Evolutionary conservation across 805 yeast species (phyloP), one percentile per base, ranked within the genome.

Genomic region (Metschnikowia hibisci): DNA sequence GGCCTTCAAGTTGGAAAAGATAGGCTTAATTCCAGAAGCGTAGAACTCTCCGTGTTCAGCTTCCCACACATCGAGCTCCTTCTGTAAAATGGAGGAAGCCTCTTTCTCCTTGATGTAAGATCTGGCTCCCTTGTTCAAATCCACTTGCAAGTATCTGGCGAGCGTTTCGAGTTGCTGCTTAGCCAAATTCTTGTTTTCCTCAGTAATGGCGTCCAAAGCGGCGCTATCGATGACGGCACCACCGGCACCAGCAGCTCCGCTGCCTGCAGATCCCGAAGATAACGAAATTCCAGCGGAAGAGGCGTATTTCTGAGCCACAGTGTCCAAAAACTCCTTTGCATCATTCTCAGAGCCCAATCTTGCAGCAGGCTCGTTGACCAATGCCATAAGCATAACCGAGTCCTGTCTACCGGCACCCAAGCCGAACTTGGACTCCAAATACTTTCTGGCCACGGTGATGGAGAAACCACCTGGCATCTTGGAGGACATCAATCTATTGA

Each of bases 391-490:
- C 60, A 93, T 74, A 30, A 84, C 89, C 37, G 95, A 78, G 64
- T 93, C 98, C 73, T 91, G 98, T 75, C 98, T 84, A 57, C 97
- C 96, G 36, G 86, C 50, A 53, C 86, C 95, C 57, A 93, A 78
- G 55, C 99, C 99, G 87, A 87, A 93, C 67, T 91, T 81, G 34
- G 90, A 63, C 71, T 86, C 90, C 64, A 93, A 79, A 71, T 93
- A 87, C 67, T 90, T 88, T 76, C 97, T 84, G 41, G 96, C 95
- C 52, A 78, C 74, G 49, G 96, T 84, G 56, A 91, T 83, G 37
- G 95, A 85, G 70, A 91, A 93, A 15, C 99, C 99, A 78, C 99
- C 99, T 42, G 99, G 98, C 98, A 93, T 93, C 74, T 93, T 93
- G 23, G 97, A 84, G 9, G 98, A 82, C 74, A 90, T 85, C 61